Conservation (phyloP, 108 stramenopile species). For the Nitzschia sp. region DNA sequence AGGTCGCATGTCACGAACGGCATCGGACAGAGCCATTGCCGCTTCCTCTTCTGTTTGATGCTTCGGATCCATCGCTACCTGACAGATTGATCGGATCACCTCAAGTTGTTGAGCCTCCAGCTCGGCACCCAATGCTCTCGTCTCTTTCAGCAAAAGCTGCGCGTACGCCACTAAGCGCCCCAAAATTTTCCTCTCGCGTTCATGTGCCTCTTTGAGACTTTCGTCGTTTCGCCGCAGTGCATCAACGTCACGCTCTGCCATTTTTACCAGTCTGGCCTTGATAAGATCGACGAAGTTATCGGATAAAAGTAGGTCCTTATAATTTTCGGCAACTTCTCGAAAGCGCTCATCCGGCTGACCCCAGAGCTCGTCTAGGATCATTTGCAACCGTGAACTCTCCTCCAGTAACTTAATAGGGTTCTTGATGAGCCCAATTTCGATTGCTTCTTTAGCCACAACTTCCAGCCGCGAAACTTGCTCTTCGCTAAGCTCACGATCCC, state of each 20-base stretch:
- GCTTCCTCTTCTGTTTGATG: constrained; percentile 83
- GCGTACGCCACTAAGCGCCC: constrained; percentile 72
- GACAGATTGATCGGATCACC: constrained; percentile 83
- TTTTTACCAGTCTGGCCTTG: constrained; percentile 57
- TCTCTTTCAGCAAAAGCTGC: constrained; percentile 76
- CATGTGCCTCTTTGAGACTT: constrained; percentile 43
- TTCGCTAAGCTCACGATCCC: constrained; percentile 50
- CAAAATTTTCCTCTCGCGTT: constrained; percentile 66
- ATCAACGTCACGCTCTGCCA: constrained; percentile 72
- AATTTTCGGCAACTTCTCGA: constrained; percentile 72
- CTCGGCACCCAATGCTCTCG: constrained; percentile 76
- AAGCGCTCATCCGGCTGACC: constrained; percentile 83
- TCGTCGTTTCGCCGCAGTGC: constrained; percentile 49
- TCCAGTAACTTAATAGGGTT: constrained; percentile 60
- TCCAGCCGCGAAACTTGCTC: constrained; percentile 63
- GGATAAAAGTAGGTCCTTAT: constrained; percentile 84
- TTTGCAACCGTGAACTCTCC: constrained; percentile 67
- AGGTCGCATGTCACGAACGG: constrained; percentile 86
- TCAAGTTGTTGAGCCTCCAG: constrained; percentile 85
- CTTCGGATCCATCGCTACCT: constrained; percentile 88
- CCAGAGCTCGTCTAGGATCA: constrained; percentile 76
- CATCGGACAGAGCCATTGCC: constrained; percentile 77
- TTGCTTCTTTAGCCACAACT: constrained; percentile 63
- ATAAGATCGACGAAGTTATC: constrained; percentile 74
- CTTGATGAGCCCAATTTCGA: constrained; percentile 70